Evolutionary conservation across 2,329 filamentous ascomycete species (phyloP).

Genomic region (Aspergillus terreus): DNA sequence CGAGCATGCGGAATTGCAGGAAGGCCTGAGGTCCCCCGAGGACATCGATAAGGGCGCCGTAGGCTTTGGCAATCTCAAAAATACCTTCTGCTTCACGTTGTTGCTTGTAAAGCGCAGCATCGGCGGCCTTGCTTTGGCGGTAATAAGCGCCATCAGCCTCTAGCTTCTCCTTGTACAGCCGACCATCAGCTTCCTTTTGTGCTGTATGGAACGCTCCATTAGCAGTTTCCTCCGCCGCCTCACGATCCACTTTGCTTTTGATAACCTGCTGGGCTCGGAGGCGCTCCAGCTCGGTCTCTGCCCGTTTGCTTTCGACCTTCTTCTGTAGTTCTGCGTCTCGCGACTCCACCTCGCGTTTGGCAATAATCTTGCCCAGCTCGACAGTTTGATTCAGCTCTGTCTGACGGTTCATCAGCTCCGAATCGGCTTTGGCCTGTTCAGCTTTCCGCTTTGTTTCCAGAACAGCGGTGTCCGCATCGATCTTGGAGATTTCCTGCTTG

Average conservation of each 20-base stretch:
- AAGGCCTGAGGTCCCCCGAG: slow-evolving; percentile 76
- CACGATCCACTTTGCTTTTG: slow-evolving; percentile 58
- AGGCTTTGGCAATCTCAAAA: slow-evolving; percentile 74
- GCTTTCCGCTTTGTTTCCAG: slow-evolving; percentile 80
- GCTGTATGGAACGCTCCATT: slow-evolving; percentile 49
- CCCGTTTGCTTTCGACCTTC: slow-evolving; percentile 72
- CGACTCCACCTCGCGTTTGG: slow-evolving; percentile 67
- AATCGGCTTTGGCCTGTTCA: slow-evolving; percentile 75
- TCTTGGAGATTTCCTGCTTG: slow-evolving; percentile 83
- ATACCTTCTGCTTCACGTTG: slow-evolving; percentile 76
- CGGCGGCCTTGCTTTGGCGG: slow-evolving; percentile 30
- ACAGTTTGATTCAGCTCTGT: slow-evolving; percentile 70
- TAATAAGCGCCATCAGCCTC: slow-evolving; percentile 38
- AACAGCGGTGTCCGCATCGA: slow-evolving; percentile 79
- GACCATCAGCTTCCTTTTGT: slow-evolving; percentile 53
- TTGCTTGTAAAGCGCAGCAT: slow-evolving; percentile 46
- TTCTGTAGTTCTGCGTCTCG: slow-evolving; percentile 77
- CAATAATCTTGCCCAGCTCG: slow-evolving; percentile 70
- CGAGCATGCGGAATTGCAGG: slow-evolving; percentile 83
- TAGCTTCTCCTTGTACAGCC: slow-evolving; percentile 37
- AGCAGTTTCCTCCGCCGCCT: slow-evolving; percentile 42
- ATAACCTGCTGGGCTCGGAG: slow-evolving; percentile 74
- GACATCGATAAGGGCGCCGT: slow-evolving; percentile 65
- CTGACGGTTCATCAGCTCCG: slow-evolving; percentile 68
- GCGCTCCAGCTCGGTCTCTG: slow-evolving; percentile 74